Conservation (phyloP, 2,329 filamentous ascomycete genomes). For the Monosporascus sp. region DNA sequence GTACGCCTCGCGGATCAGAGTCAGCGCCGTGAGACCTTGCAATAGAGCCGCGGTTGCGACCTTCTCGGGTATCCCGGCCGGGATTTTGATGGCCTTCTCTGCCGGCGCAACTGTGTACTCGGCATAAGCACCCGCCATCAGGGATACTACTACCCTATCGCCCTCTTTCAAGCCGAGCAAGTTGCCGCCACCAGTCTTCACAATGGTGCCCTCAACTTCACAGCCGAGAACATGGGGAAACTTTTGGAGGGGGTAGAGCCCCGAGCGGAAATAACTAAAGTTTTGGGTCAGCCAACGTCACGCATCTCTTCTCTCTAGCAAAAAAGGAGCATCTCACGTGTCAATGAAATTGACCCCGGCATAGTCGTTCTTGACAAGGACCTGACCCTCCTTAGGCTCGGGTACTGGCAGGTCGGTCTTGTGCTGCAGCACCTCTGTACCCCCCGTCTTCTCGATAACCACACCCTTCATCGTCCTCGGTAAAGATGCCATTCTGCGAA, state of each 20-base stretch:
- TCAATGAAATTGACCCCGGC: slow-evolving; percentile 87
- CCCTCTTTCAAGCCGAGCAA: slow-evolving; percentile 55
- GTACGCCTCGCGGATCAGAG: slow-evolving; percentile 70
- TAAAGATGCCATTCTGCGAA: slow-evolving; percentile 31
- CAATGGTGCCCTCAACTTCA: slow-evolving; percentile 70
- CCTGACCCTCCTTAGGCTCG: slow-evolving; percentile 57
- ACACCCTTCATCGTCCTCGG: slow-evolving; percentile 70
- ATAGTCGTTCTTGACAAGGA: slow-evolving; percentile 76
- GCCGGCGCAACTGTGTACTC: slow-evolving; percentile 51
- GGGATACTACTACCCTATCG: slow-evolving; percentile 62
- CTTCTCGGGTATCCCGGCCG: slow-evolving; percentile 53
- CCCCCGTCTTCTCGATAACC: slow-evolving; percentile 66
- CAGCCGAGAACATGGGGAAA: slow-evolving; percentile 74
- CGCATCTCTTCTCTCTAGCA: slow-evolving; percentile 2
- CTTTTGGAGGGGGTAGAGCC: slow-evolving; percentile 64
- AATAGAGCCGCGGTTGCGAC: slow-evolving; percentile 65
- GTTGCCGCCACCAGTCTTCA: slow-evolving; percentile 49
- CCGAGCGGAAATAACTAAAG: slow-evolving; percentile 71
- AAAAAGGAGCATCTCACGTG: slow-evolving; percentile 41
- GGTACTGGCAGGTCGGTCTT: slow-evolving; percentile 68
- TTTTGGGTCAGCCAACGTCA: background rate
- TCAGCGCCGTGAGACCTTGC: slow-evolving; percentile 78
- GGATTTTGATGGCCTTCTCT: slow-evolving; percentile 55
- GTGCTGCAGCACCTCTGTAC: slow-evolving; percentile 65
- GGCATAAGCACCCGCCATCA: slow-evolving; percentile 50